Evolutionary conservation across 1,284 basidiomycete species (phyloP).

Genomic region (Marasmius fiardii): DNA sequence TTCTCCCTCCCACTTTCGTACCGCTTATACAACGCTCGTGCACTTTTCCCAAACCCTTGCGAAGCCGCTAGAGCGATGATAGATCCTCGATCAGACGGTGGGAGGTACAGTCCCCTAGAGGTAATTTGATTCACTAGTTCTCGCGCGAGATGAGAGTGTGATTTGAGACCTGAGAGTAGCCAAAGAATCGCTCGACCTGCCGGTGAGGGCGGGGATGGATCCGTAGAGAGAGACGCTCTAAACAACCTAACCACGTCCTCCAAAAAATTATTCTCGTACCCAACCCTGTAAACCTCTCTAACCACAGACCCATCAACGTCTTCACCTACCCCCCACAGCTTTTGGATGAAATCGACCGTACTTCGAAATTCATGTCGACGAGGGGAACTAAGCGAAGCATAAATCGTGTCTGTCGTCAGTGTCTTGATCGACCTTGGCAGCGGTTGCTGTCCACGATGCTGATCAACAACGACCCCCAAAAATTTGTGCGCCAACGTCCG

Average conservation of each 20-base stretch:
- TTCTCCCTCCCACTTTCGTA: constrained; percentile 42
- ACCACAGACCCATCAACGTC: too few species aligned
- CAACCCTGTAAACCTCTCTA: too few species aligned
- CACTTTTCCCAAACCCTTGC: constrained; percentile 42
- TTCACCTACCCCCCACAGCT: too few species aligned
- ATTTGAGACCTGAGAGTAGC: too few species aligned
- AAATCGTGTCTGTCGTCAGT: constrained; percentile 33
- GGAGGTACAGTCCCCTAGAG: constrained; percentile 36
- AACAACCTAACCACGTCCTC: too few species aligned
- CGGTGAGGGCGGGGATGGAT: too few species aligned
- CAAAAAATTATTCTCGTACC: too few species aligned
- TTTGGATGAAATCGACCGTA: neutral
- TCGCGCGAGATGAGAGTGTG: too few species aligned
- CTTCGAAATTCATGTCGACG: constrained; percentile 6
- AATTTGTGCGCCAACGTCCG: constrained; percentile 34
- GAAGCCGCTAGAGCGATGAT: constrained; percentile 46
- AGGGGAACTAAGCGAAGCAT: constrained; percentile 35
- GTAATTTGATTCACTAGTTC: constrained; percentile 24
- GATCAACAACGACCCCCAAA: constrained; percentile 23
- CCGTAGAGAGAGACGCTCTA: too few species aligned
- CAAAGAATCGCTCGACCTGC: too few species aligned
- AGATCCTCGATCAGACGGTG: constrained; percentile 37
- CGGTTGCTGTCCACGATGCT: too few species aligned
- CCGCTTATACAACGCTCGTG: constrained; percentile 54
- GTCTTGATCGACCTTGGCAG: too few species aligned